A percentile compares a stretch with the other conserved stretches of the same genome.
Conservation (phyloP, 2,329 filamentous ascomycete species). For the Intubia oerlemansii region DNA sequence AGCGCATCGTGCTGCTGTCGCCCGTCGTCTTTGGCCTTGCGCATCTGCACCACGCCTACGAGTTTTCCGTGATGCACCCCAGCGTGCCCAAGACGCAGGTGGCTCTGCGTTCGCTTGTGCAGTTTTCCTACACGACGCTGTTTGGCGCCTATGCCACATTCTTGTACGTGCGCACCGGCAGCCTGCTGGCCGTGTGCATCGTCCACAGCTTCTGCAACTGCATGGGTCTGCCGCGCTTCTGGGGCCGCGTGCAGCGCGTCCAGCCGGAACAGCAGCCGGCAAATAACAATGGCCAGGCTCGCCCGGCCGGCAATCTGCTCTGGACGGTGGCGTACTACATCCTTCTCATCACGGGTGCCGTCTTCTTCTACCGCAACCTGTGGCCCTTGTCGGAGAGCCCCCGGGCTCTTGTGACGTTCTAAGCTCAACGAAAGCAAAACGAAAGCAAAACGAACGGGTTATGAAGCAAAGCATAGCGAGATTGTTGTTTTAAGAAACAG, state of each 20-base stretch:
- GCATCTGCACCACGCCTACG: constrained; percentile 90
- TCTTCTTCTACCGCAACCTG: constrained; percentile 48
- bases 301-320: constrained; percentile 11
- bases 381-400: constrained; percentile 50
- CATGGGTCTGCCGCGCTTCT: constrained; percentile 72
- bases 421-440: too few relatives aligned
- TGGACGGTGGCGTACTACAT: constrained; percentile 70
- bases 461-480: too few relatives aligned
- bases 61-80: constrained; percentile 68
- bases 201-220: constrained; percentile 84
- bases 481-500: too few relatives aligned
- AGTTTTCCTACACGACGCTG: constrained; percentile 75
- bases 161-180: constrained; percentile 67
- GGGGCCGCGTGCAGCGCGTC: constrained; percentile 46
- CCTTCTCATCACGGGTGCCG: constrained; percentile 49
- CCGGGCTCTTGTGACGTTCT: constrained; percentile 20
- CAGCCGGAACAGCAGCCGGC: neutral
- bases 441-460: neutral
- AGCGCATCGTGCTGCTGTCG: constrained; percentile 53
- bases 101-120: constrained; percentile 53
- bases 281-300: constrained; percentile 5
- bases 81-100: constrained; percentile 40
- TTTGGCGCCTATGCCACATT: constrained; percentile 93
- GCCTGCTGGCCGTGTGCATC: constrained; percentile 49
- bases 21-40: constrained; percentile 84